Base-by-base conservation (phyloP, 2,329 filamentous ascomycete genomes). In the Hypocrella siamensis region DNA sequence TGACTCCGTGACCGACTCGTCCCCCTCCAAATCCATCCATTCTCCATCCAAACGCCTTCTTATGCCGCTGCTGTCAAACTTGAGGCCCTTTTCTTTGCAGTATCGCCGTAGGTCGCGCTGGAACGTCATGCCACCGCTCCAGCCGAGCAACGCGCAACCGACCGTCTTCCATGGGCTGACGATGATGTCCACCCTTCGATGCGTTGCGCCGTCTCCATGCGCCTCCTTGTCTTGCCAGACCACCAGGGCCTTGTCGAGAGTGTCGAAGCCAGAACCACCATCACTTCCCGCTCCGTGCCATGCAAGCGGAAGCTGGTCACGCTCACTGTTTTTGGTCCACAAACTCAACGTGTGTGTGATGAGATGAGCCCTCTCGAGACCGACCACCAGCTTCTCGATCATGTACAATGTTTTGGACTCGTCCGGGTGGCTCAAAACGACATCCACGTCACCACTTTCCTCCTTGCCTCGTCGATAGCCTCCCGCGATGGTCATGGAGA, bases 61-160 rank as follows among this genome's bases (percentile, higher is more conserved):
- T 9, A 93, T 70, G 0, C 90, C 90, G 45, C 82, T 92, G 39
- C 80, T 90, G 48, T 94, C 86, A 48, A 96, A 96, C 51, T 90
- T 93, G 65, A 83, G 77, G 0, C 63, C 63, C 35, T 67, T 63
- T 24, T 74, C 65, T 52, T 82, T 86, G 38, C 78, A 83, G 53
- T 88, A 93, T 21, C 77, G 61, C 26, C 88, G 63, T 33, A 96
- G 51, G 51, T 96, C 90, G 17, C 88, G 65, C 58, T 94, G 74
- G 42, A 94, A 96, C 0, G 85, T 94, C 0, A 78, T 93, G 2
- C 76, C 88, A 1, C 85, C 82, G 12, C 72, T 79, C 90, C 88
- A 96, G 2, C 85, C 86, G 14, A 88, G 58, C 4, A 96, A 67
- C 0, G 86, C 88, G 43, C 85, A 94, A 0, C 90, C 88, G 0